These are phyloP conservation scores for Tetracladium marchalianum DNA, from an alignment of 495 filamentous ascomycete species.

Conservation along the genomic window DNA sequence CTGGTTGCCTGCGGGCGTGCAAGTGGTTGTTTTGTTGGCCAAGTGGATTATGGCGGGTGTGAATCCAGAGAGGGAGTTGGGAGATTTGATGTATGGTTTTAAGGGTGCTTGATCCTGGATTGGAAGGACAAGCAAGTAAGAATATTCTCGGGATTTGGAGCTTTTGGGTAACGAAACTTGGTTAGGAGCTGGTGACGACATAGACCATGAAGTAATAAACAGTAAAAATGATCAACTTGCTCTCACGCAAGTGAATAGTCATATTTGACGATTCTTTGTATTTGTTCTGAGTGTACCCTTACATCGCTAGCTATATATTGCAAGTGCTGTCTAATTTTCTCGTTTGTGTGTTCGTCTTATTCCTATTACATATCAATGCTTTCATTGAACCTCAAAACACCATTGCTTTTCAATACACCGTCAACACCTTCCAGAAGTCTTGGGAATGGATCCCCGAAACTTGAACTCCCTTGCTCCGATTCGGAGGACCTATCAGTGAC, in stretches of 20 bases:
- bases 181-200: too few relatives aligned
- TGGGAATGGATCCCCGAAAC: slow-evolving; percentile 30
- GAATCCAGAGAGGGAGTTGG: slow-evolving; percentile 43
- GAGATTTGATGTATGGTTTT: slow-evolving; percentile 43
- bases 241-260: background rate
- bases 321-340: background rate
- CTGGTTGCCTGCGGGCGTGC: slow-evolving; percentile 32
- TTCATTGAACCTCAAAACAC: slow-evolving; percentile 85
- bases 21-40: slow-evolving; percentile 34
- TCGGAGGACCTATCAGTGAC: slow-evolving; percentile 74
- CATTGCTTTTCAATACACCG: slow-evolving; percentile 74
- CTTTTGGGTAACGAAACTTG: too few relatives aligned
- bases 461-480: slow-evolving; percentile 10
- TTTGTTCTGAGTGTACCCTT: background rate
- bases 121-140: slow-evolving; percentile 63
- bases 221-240: background rate
- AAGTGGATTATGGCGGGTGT: slow-evolving; percentile 45
- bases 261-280: background rate
- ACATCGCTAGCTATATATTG: background rate
- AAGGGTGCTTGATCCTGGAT: slow-evolving; percentile 51
- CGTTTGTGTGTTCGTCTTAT: too few relatives aligned
- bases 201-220: background rate
- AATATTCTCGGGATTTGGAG: slow-evolving; percentile 75
- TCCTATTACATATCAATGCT: slow-evolving; percentile 73
- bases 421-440: slow-evolving; percentile 61